Conservation (phyloP, 2,329 filamentous ascomycete species). For the Paraconiothyrium sp. region DNA sequence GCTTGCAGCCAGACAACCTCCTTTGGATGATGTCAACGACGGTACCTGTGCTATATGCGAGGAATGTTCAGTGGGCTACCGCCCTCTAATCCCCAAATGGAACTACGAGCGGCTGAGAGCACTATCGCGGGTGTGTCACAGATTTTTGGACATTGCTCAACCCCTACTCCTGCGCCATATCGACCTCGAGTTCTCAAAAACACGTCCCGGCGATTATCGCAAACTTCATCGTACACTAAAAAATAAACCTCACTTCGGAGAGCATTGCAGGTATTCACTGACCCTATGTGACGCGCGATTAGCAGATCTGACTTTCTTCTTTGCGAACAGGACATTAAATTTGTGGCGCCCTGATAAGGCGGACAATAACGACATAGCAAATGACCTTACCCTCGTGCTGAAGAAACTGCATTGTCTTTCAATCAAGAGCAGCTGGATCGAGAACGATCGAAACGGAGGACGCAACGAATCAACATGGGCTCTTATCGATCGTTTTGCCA, state of each 20-base stretch:
- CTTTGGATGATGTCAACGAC: neutral
- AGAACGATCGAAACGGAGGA: neutral
- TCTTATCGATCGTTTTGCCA: constrained; percentile 1
- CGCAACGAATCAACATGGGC: neutral
- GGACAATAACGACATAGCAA: no score
- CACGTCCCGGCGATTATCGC: constrained; percentile 1
- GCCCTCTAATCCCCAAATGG: neutral
- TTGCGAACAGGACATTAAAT: neutral
- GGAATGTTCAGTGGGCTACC: neutral
- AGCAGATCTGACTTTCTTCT: neutral
- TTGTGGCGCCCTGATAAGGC: neutral
- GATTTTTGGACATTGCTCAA: constrained; percentile 10
- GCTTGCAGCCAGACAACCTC: neutral
- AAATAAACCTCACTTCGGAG: constrained; percentile 5
- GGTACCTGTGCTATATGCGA: neutral
- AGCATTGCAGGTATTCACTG: constrained; percentile 14
- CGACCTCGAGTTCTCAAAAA: neutral
- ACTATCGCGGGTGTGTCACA: constrained; percentile 11
- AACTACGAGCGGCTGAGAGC: constrained; percentile 4
- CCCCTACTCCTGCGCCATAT: constrained; percentile 12
- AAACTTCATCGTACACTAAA: constrained; percentile 12
- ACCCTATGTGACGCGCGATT: neutral
- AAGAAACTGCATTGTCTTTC: constrained; percentile 8
- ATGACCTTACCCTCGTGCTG: neutral
- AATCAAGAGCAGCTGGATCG: constrained; percentile 2